A percentile compares a stretch with the other conserved stretches of the same genome.
Conservation (phyloP, 306 rosid genomes). For the Vachellia pachyceras region DNA sequence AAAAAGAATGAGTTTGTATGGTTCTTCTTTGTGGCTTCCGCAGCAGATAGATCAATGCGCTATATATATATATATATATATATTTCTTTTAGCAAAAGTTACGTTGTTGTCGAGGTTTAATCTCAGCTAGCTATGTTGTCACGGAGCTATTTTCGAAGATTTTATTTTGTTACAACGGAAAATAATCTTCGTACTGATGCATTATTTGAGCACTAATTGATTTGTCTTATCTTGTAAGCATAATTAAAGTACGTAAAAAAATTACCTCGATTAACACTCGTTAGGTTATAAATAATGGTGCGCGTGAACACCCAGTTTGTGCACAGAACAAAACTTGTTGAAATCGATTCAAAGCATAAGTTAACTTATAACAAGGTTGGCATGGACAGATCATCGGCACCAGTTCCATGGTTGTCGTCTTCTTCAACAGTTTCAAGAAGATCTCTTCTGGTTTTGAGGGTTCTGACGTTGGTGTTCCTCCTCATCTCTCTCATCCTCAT, state of each 20-base stretch:
- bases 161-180: neutral
- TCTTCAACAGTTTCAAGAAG: slow-evolving; percentile 46
- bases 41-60: neutral
- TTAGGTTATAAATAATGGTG: slow-evolving; percentile 28
- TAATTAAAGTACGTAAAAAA: too few species aligned
- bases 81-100: neutral
- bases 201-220: neutral
- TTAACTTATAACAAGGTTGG: neutral
- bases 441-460: slow-evolving; percentile 52
- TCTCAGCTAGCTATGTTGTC: too few species aligned
- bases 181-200: neutral
- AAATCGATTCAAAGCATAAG: too few species aligned
- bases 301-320: neutral
- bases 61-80: too few species aligned
- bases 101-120: too few species aligned
- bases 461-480: slow-evolving; percentile 51
- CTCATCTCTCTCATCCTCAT: slow-evolving; percentile 57
- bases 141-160: slow-evolving; percentile 32
- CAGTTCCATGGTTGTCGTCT: slow-evolving; percentile 19
- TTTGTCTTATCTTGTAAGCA: neutral
- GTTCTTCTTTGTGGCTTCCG: neutral
- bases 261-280: neutral
- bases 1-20: neutral
- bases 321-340: neutral
- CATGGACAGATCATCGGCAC: slow-evolving; percentile 26